Evolutionary conservation across 352 stramenopile species (phyloP).

Genomic region (Phytophthora pinifolia): DNA sequence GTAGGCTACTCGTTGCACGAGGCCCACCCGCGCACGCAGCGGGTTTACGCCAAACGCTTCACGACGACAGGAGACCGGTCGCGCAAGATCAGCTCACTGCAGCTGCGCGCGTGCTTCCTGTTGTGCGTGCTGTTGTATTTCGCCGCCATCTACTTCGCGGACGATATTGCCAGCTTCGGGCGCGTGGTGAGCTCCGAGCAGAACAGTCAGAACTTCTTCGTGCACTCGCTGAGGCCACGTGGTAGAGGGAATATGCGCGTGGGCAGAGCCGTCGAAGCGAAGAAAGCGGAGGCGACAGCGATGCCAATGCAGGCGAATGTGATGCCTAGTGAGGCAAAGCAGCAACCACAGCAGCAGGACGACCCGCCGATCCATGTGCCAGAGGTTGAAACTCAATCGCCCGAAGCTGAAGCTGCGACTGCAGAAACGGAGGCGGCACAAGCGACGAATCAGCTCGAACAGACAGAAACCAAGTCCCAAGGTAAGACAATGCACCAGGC

Average conservation of each 20-base stretch:
- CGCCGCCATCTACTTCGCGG: slow-evolving; percentile 49
- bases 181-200: slow-evolving; percentile 31
- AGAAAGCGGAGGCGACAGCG: slow-evolving; percentile 15
- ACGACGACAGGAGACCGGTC: slow-evolving; percentile 17
- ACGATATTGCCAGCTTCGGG: slow-evolving; percentile 42
- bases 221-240: slow-evolving; percentile 29
- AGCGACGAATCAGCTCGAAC: slow-evolving; percentile 6
- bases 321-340: not conserved
- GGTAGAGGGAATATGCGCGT: slow-evolving; percentile 16
- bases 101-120: slow-evolving; percentile 52
- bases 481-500: not conserved
- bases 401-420: slow-evolving; percentile 12
- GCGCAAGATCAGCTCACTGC: slow-evolving; percentile 44
- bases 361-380: not conserved
- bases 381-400: slow-evolving; percentile 2
- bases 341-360: slow-evolving; percentile 2
- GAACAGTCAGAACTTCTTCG: slow-evolving; percentile 34
- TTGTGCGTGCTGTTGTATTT: slow-evolving; percentile 59
- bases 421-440: slow-evolving; percentile 10
- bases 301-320: not conserved
- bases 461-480: slow-evolving; percentile 1
- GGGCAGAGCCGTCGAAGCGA: slow-evolving; percentile 28
- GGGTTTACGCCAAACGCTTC: slow-evolving; percentile 26
- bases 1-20: slow-evolving; percentile 24
- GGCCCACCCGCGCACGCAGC: slow-evolving; percentile 7